phyloP scores from a whole-genome alignment of 2,329 filamentous ascomycete genomes.

The Cladophialophora yegresii region DNA sequence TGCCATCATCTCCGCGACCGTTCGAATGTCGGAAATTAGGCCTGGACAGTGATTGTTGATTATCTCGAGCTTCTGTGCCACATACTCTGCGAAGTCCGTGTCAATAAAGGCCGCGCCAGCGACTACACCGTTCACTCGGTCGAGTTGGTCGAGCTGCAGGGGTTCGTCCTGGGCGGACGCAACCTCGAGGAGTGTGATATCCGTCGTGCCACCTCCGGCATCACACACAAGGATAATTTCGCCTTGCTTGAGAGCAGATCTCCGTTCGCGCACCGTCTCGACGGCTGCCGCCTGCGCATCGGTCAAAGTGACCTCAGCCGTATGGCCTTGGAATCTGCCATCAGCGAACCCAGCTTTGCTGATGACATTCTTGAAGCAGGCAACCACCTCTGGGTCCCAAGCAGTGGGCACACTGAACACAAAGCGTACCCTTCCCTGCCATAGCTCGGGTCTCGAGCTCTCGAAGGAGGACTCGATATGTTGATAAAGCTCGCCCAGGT shows the following conservation, averaged over 20 bases:
- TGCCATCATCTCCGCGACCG: neutral
- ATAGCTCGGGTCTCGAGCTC: neutral
- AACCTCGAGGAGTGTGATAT: neutral
- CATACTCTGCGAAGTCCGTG: neutral
- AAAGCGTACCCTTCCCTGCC: neutral
- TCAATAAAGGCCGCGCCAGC: neutral
- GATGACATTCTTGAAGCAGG: neutral
- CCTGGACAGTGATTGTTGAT: neutral
- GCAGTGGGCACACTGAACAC: neutral
- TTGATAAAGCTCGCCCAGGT: neutral
- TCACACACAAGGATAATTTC: neutral
- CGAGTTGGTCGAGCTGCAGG: neutral
- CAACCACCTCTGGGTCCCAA: neutral
- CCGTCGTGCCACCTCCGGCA: neutral
- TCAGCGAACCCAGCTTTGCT: neutral
- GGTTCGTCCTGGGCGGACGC: neutral
- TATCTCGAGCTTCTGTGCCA: neutral
- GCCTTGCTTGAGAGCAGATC: neutral
- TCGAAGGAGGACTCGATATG: neutral
- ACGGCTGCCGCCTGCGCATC: neutral
- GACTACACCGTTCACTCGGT: neutral
- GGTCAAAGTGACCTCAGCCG: neutral
- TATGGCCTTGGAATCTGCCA: neutral
- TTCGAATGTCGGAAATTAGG: neutral
- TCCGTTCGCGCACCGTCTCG: neutral